Conservation (phyloP, 108 stramenopile genomes). For the Discostella stelligeroides region DNA sequence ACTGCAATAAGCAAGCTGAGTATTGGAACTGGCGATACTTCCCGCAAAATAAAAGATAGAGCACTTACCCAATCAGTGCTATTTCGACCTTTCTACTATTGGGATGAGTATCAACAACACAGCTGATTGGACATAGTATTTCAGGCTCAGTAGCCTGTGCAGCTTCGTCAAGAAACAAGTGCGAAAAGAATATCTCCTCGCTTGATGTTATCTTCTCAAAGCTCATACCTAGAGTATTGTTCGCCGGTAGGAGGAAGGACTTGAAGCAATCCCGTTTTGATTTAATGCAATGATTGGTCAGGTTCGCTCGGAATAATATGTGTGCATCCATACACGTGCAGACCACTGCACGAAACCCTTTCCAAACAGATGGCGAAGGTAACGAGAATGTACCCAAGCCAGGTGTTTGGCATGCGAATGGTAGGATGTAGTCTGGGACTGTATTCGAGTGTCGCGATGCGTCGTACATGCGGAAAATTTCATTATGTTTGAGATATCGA, state of each 20-base stretch:
- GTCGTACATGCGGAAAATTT: constrained; percentile 66
- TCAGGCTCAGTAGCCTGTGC: constrained; percentile 85
- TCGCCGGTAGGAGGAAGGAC: constrained; percentile 7
- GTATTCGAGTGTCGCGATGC: constrained; percentile 49
- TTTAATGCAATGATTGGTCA: constrained; percentile 66
- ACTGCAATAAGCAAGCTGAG: no score
- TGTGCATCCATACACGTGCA: constrained; percentile 76
- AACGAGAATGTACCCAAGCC: constrained; percentile 49
- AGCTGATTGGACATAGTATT: constrained; percentile 60
- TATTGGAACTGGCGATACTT: neutral
- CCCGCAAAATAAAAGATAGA: neutral
- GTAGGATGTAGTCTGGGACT: constrained; percentile 59
- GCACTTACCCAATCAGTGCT: constrained; percentile 49
- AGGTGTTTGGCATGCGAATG: constrained; percentile 46
- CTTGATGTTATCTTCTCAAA: constrained; percentile 26
- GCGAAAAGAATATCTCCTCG: constrained; percentile 61
- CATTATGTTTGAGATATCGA: constrained; percentile 24
- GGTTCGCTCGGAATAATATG: constrained; percentile 56
- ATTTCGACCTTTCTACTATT: constrained; percentile 63
- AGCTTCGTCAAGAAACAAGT: constrained; percentile 80
- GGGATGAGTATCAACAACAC: constrained; percentile 66
- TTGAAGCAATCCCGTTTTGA: constrained; percentile 50
- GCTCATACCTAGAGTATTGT: constrained; percentile 22
- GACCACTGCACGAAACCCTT: constrained; percentile 59
- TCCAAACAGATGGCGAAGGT: constrained; percentile 50